A percentile compares a stretch with the other conserved stretches of the same genome.
Evolutionary conservation across 768 basidiomycete species (phyloP).

Genomic region (Serendipita sp.): DNA sequence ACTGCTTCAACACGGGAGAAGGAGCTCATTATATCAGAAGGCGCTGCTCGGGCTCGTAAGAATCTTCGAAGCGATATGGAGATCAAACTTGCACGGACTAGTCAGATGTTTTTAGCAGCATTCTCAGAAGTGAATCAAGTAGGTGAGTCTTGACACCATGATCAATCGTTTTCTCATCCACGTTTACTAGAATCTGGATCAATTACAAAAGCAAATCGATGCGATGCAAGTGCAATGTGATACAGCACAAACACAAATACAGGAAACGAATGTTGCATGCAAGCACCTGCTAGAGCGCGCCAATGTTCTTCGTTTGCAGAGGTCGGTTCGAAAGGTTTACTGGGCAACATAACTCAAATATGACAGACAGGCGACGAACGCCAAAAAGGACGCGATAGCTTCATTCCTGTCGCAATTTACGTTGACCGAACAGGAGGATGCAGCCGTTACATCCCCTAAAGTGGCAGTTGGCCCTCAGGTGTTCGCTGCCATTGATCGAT

Average conservation of each 20-base stretch:
- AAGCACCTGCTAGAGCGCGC: conserved; percentile 69
- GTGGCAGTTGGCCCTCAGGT: conserved; percentile 57
- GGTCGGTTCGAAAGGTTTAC: conserved; percentile 27
- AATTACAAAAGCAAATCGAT: conserved; percentile 56
- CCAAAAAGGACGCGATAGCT: conserved; percentile 54
- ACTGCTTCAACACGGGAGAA: conserved; percentile 11
- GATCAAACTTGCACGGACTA: conserved; percentile 62
- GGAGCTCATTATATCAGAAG: conserved; percentile 32
- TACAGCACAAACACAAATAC: conserved; percentile 63
- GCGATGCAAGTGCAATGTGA: conserved; percentile 75
- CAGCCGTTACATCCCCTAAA: conserved; percentile 62
- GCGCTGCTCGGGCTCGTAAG: conserved; percentile 59
- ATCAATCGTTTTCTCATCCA: background rate
- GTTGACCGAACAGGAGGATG: conserved; percentile 52
- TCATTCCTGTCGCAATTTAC: conserved; percentile 80
- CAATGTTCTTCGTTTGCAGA: conserved; percentile 53
- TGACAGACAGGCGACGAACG: conserved; percentile 48
- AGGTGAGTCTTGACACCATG: conserved; percentile 20
- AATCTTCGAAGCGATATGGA: conserved; percentile 77
- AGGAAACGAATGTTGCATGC: conserved; percentile 60
- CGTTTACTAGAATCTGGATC: conserved; percentile 55
- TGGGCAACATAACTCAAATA: conserved; percentile 1
- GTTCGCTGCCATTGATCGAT: conserved; percentile 78
- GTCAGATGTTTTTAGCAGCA: conserved; percentile 64
- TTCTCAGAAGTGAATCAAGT: conserved; percentile 86